phyloP scores from a whole-genome alignment of 163 green algal species.

The Scenedesmus sp. region DNA sequence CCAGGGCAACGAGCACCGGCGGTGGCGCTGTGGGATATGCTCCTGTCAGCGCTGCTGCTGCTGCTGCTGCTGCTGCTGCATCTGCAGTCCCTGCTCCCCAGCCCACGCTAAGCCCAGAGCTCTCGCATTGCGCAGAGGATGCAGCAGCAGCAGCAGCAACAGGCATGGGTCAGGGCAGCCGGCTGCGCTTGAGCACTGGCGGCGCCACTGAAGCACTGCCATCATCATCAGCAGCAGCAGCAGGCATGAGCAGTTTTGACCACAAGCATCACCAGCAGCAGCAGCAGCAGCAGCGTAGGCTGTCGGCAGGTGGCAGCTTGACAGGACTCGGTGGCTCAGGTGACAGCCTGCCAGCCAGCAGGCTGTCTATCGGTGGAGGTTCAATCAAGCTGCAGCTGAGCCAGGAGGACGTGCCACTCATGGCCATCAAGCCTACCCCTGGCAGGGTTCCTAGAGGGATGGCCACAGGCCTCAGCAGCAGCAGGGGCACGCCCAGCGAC shows the following conservation, averaged over 20 bases:
- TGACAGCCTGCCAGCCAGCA: conserved; percentile 29
- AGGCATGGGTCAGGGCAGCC: not conserved
- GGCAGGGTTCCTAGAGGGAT: not conserved
- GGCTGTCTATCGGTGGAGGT: not conserved
- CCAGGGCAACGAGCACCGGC: not conserved
- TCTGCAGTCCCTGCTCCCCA: not conserved
- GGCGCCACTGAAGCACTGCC: not conserved
- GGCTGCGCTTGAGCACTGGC: not conserved
- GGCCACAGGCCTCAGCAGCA: conserved; percentile 13
- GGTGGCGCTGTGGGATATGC: not conserved
- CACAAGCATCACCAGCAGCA: not conserved
- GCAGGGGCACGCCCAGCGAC: not conserved
- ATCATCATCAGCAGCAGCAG: not conserved
- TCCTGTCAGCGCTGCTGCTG: conserved; percentile 12
- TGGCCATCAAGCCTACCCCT: conserved; percentile 32
- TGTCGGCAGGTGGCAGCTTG: not conserved
- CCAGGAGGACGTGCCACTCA: conserved; percentile 45
- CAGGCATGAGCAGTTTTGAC: not conserved
- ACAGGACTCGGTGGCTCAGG: not conserved
- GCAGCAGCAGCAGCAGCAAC: conserved; percentile 2
- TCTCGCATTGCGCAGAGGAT: not conserved
- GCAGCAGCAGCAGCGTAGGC: not conserved
- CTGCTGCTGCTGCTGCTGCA: not conserved
- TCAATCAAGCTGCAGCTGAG: conserved; percentile 41
- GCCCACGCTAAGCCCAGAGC: conserved; percentile 8